These are phyloP conservation scores for Wickerhamiella vanderwaltii DNA, from an alignment of 805 yeast species.

Conservation along the genomic window DNA sequence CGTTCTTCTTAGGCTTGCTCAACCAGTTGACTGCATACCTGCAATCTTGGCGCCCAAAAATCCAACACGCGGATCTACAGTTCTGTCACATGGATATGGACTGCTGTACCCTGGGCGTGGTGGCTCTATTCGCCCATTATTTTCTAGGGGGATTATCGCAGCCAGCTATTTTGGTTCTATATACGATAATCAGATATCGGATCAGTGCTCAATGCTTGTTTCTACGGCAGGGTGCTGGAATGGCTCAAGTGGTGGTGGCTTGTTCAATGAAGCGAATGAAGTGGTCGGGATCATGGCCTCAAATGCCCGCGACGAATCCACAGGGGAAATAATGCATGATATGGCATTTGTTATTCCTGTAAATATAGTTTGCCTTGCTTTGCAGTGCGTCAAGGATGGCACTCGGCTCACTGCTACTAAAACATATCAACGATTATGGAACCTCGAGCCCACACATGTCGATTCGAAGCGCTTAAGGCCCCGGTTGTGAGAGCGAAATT, in stretches of 20 bases:
- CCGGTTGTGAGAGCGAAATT: background rate
- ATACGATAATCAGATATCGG: background rate
- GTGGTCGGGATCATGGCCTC: constrained; percentile 30
- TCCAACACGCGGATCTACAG: constrained; percentile 18
- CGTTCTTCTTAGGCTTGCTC: constrained; percentile 20
- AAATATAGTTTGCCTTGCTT: constrained; percentile 19
- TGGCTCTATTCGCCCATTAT: constrained; percentile 22
- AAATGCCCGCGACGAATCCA: constrained; percentile 25
- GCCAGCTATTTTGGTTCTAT: background rate
- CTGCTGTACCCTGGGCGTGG: constrained; percentile 23
- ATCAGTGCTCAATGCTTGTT: constrained; percentile 22
- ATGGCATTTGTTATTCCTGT: constrained; percentile 29
- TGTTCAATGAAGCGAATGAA: constrained; percentile 19
- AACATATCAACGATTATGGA: constrained; percentile 17
- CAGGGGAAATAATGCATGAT: constrained; percentile 28
- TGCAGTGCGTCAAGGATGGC: background rate
- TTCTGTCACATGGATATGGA: constrained; percentile 27
- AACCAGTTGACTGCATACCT: constrained; percentile 14
- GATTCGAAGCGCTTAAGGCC: constrained; percentile 10
- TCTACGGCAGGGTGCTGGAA: constrained; percentile 30
- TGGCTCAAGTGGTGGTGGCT: constrained; percentile 31
- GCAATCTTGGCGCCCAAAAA: constrained; percentile 15
- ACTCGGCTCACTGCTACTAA: constrained; percentile 1
- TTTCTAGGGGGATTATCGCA: constrained; percentile 24
- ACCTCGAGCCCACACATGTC: constrained; percentile 14